phyloP scores from a whole-genome alignment of 2,329 filamentous ascomycete species.

The Bipolaris cookei region DNA sequence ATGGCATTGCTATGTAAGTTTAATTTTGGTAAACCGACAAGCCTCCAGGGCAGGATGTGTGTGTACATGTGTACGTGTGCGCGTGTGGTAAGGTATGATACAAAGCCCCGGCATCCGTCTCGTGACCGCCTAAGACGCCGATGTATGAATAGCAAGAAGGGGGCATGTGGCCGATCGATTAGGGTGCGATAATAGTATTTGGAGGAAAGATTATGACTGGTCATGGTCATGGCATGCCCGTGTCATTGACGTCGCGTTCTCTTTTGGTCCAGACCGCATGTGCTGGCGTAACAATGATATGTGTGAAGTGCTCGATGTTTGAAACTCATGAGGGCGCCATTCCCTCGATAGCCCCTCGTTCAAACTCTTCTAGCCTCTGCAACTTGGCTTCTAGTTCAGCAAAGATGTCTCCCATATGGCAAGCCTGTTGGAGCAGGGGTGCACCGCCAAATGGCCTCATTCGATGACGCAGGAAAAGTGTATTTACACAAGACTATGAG shows the following conservation, averaged over 20 bases:
- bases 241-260: background rate
- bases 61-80: background rate
- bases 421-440: constrained; percentile 72
- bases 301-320: background rate
- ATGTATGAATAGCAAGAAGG: background rate
- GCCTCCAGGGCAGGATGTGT: background rate
- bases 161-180: background rate
- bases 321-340: constrained; percentile 34
- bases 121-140: background rate
- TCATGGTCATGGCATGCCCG: background rate
- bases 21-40: background rate
- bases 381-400: constrained; percentile 66
- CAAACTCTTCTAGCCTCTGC: constrained; percentile 62
- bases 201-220: background rate
- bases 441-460: constrained; percentile 71
- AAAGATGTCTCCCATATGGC: constrained; percentile 77
- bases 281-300: background rate
- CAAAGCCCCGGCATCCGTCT: background rate
- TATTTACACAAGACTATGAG: constrained; percentile 76
- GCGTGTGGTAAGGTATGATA: constrained; percentile 2
- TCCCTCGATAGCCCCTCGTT: constrained; percentile 36
- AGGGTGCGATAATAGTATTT: background rate
- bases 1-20: background rate
- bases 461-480: constrained; percentile 79
- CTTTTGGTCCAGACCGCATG: background rate